Evolutionary conservation across 371 early-diverging fungal species (phyloP), one percentile per base, ranked within the genome.

Genomic region (Syncephalastrum monosporum): DNA sequence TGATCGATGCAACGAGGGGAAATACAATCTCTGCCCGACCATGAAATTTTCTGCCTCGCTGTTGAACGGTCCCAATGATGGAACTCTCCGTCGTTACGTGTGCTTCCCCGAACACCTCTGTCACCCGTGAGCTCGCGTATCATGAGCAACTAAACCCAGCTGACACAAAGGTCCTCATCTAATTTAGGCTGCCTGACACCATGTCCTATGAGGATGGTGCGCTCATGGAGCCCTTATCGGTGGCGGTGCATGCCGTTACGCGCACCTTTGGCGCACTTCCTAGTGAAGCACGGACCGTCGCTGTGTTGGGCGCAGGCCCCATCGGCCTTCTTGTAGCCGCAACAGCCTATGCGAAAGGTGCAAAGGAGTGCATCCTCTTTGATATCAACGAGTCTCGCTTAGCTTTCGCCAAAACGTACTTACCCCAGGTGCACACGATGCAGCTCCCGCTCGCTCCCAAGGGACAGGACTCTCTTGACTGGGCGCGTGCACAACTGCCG

Each of bases 171-270:
- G 14, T 8, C 6, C 12, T 53, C 47, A 17, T 42, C 49, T 24
- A 51, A 15, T 15, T 54, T 47, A 55, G 46, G 29, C 33, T 48
- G 53, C 53, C 53, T 55, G 44, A 29, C 42, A n/a, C 52, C 58
- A 57, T 75, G 27, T 57, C 50, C 14, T 72, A 65, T 47, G 72
- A 69, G 27, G 70, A 75, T 52, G 75, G 75, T 45, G 75, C 75
- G 13, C 53, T 75, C 33, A 55, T 75, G 38, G 75, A 75, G 42
- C 75, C 75, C 7, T 55, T 75, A 29, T 66, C 75, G 1, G 75
- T 75, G 7, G 75, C 75, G 0, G 69, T 75, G 25, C 67, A 72
- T 16, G 75, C 75, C 12, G 46, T 69, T 27, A 49, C 64, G 57
- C 38, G 38, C 38, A 33, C 38, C 8, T 33, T 33, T 33, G 38